A percentile compares a stretch with the other conserved stretches of the same genome.
Evolutionary conservation across 371 early-diverging fungal species (phyloP).

Genomic region (Mucor ambiguus): DNA sequence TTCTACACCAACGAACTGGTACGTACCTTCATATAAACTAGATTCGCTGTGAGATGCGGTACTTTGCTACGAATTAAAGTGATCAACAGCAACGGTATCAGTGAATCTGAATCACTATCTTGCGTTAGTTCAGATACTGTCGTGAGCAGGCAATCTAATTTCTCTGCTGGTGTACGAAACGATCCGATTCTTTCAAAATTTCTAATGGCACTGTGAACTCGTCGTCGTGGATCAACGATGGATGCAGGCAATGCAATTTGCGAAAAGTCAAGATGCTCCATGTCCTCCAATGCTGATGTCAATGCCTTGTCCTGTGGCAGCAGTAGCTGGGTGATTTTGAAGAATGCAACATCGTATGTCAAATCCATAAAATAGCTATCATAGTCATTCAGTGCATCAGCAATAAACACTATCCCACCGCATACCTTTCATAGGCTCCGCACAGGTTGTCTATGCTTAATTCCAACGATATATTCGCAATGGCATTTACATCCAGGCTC

Average conservation of each 20-base stretch:
- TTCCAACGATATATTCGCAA: neutral
- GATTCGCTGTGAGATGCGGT: conserved; percentile 55
- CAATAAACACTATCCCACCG: neutral
- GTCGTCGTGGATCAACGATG: conserved; percentile 29
- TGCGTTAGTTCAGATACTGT: conserved; percentile 37
- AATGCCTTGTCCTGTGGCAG: conserved; percentile 43
- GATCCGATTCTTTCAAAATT: conserved; percentile 54
- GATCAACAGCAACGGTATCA: conserved; percentile 54
- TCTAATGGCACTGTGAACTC: conserved; percentile 43
- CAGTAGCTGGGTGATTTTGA: conserved; percentile 50
- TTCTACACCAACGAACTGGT: neutral
- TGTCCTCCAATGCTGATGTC: conserved; percentile 37
- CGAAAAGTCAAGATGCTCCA: conserved; percentile 50
- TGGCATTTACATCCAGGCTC: neutral
- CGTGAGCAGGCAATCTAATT: conserved; percentile 48
- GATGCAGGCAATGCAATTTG: conserved; percentile 52
- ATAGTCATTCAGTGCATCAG: too few relatives aligned
- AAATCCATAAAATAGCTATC: conserved; percentile 55
- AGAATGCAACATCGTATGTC: conserved; percentile 62
- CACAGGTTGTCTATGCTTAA: conserved; percentile 29
- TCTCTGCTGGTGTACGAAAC: conserved; percentile 55
- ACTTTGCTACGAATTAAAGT: conserved; percentile 54
- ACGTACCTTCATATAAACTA: conserved; percentile 56
- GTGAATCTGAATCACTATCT: conserved; percentile 43
- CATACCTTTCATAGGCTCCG: conserved; percentile 45